Evolutionary conservation across 345 rosid genomes (phyloP), one percentile per base, ranked within the genome.

Genomic region (Hirschfeldia incana): DNA sequence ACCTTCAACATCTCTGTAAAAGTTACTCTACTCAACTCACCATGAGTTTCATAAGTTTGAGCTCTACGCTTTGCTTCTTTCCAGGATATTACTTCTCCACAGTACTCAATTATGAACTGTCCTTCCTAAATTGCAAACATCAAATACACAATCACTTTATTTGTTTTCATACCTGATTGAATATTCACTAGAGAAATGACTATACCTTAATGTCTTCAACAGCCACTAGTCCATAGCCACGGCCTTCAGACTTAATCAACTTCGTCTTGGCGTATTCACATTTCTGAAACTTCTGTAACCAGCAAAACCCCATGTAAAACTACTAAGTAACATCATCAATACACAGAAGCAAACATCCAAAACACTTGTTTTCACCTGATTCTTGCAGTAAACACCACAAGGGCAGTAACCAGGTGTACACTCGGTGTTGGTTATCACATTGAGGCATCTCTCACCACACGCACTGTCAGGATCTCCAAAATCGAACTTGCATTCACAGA

Each of bases 61-160:
- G 99, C 87, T 49, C 99, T 88, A 76, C 89, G 85, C 88, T 82
- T 91, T 65, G 98, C 99, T 80, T 93, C 98, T 87, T 84, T 91
- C 91, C 94, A 91, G 10, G 97, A 87, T 85, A 93, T 95, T 60
- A 95, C 98, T 91, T 95, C 99, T 55, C 99, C 99, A 88, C 96
- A 95, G 39, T 95, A 95, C 86, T 95, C 99, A 53, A 93, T 89
- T 69, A 95, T 87, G 69, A 95, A 91, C 44, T 87, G 96, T 21
- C 99, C 98, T 15, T 81, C 88, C 99, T 95, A 81, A 79, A 84
- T 65, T 13, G 32, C 55, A 74, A 28, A 73, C 78, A 67, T 44
- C 61, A 51, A 49, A 34, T 6, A 63, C 67, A 27, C 67, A 33
- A 55, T 21, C 65, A 79, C 66, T 9, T 49, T 6, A 12, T 55